Percentiles rank a stretch among this genome's conserved stretches.
Conservation (phyloP, 371 early-diverging fungal species). For the Umbelopsis sp. region DNA sequence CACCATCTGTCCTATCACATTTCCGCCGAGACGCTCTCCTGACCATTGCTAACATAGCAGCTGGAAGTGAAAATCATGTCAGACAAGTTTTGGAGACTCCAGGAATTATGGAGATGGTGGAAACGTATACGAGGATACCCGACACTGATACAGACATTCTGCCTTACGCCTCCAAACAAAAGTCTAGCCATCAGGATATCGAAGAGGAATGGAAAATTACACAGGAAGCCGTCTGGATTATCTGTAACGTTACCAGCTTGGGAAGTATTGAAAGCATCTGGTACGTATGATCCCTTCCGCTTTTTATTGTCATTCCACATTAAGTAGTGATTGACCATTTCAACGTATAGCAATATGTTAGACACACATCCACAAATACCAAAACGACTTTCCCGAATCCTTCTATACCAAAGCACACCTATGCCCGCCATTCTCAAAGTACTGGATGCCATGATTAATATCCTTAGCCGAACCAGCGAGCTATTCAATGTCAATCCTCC, state of each 20-base stretch:
- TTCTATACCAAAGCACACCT: conserved; percentile 27
- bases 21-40: conserved; percentile 57
- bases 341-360: conserved; percentile 24
- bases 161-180: not conserved
- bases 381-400: conserved; percentile 19
- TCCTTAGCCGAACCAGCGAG: conserved; percentile 24
- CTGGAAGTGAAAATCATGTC: conserved; percentile 49
- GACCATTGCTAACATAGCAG: conserved; percentile 57
- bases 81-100: conserved; percentile 40
- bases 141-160: conserved; percentile 1
- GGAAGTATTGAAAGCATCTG: conserved; percentile 35
- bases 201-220: conserved; percentile 59
- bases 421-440: conserved; percentile 27
- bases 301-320: too few species aligned
- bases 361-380: conserved; percentile 26
- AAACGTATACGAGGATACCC: conserved; percentile 8
- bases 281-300: conserved; percentile 21
- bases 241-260: conserved; percentile 55
- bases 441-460: conserved; percentile 29
- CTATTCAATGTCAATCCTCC: conserved; percentile 15
- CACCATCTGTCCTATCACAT: conserved; percentile 22
- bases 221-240: conserved; percentile 56
- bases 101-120: conserved; percentile 43
- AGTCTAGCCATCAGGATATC: conserved; percentile 14
- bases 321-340: not conserved